These are phyloP conservation scores for Lojkania enalia DNA, from an alignment of 2,329 filamentous ascomycete species.

Conservation along the genomic window DNA sequence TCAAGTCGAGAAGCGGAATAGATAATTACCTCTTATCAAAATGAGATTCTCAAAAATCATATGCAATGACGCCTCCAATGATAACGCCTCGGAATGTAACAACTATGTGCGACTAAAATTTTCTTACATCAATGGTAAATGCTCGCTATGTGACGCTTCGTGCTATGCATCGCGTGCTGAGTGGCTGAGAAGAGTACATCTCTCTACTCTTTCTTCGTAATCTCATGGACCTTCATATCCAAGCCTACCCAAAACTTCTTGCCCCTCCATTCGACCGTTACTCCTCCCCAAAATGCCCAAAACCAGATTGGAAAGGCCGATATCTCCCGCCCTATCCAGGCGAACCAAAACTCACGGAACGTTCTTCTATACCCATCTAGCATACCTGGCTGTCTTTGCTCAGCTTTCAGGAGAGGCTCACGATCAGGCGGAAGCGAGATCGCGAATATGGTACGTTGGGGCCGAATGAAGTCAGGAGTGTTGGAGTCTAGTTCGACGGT, in stretches of 20 bases:
- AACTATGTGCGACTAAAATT: no score
- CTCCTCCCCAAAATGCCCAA: constrained; percentile 86
- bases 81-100: no score
- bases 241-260: constrained; percentile 78
- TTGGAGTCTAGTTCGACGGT: constrained; percentile 71
- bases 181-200: no score
- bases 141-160: no score
- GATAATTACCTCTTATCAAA: no score
- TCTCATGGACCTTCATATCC: constrained; percentile 78
- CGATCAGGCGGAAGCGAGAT: constrained; percentile 26
- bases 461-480: constrained; percentile 72
- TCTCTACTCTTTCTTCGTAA: constrained; percentile 33
- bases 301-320: constrained; percentile 88
- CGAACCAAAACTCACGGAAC: constrained; percentile 72
- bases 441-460: constrained; percentile 45
- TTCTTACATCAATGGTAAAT: no score
- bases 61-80: no score
- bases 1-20: no score
- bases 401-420: constrained; percentile 26
- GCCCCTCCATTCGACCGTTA: constrained; percentile 85
- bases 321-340: constrained; percentile 83
- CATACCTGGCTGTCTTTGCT: constrained; percentile 16
- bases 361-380: constrained; percentile 53
- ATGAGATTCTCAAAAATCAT: no score
- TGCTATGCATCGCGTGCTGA: no score